Conservation (phyloP, 179 eudicot species). For the Silene coronaria region DNA sequence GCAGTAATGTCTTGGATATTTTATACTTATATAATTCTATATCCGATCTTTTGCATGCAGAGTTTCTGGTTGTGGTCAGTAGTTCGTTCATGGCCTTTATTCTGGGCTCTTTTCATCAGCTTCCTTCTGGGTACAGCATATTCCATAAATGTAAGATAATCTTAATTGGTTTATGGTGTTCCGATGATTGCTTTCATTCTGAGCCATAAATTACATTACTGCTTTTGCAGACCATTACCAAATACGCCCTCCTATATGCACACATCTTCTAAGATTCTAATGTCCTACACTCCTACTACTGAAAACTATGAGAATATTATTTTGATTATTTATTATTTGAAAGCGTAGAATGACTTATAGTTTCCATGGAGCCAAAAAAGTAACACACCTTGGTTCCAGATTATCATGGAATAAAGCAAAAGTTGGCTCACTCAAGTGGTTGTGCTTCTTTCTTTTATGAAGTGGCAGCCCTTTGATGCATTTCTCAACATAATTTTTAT, state of each 20-base stretch:
- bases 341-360: background rate
- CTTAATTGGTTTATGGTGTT: constrained; percentile 7
- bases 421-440: no score
- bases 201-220: background rate
- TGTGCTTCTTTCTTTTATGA: no score
- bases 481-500: no score
- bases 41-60: constrained; percentile 33
- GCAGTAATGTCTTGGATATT: background rate
- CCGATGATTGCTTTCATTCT: background rate
- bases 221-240: background rate
- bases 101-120: constrained; percentile 91
- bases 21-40: background rate
- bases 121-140: constrained; percentile 94
- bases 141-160: constrained; percentile 71
- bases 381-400: no score
- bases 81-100: constrained; percentile 86
- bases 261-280: background rate
- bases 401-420: no score
- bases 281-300: background rate
- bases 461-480: no score
- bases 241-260: background rate
- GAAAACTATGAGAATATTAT: no score
- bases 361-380: no score
- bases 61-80: constrained; percentile 78
- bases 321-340: background rate